These are phyloP conservation scores for Phaeotremella skinneri DNA, from an alignment of 768 basidiomycete species.

Conservation along the genomic window DNA sequence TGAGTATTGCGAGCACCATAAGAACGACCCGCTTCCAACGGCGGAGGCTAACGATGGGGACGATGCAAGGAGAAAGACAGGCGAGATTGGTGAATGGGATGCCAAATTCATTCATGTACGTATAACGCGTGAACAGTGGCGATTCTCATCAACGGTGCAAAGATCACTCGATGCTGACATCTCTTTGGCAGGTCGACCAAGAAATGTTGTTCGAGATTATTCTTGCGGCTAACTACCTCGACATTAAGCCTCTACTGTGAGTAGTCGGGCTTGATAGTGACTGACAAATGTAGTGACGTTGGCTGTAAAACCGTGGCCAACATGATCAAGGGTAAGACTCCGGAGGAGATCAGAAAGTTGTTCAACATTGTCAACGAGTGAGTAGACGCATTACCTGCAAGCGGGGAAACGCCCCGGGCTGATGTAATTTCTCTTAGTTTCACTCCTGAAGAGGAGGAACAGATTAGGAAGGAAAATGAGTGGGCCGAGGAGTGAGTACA, in stretches of 20 bases:
- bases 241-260: slow-evolving; percentile 75
- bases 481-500: slow-evolving; percentile 53
- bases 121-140: not conserved
- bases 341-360: slow-evolving; percentile 96
- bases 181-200: slow-evolving; percentile 73
- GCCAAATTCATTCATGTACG: slow-evolving; percentile 63
- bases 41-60: slow-evolving; percentile 62
- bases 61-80: slow-evolving; percentile 95
- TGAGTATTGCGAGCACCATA: slow-evolving; percentile 99
- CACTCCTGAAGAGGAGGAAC: slow-evolving; percentile 98
- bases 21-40: slow-evolving; percentile 89
- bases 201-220: slow-evolving; percentile 99
- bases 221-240: slow-evolving; percentile 98
- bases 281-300: slow-evolving; percentile 29
- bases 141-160: not conserved
- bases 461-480: slow-evolving; percentile 99
- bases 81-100: slow-evolving; percentile 99
- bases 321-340: slow-evolving; percentile 99
- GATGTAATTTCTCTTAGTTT: slow-evolving; percentile 61
- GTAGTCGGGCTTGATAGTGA: not conserved
- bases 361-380: slow-evolving; percentile 77
- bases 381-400: slow-evolving; percentile 9
- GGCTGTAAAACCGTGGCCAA: slow-evolving; percentile 62
- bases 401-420: not conserved
- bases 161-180: slow-evolving; percentile 9